Conservation (phyloP, 495 filamentous ascomycete species). For the Aspergillus baeticus region DNA sequence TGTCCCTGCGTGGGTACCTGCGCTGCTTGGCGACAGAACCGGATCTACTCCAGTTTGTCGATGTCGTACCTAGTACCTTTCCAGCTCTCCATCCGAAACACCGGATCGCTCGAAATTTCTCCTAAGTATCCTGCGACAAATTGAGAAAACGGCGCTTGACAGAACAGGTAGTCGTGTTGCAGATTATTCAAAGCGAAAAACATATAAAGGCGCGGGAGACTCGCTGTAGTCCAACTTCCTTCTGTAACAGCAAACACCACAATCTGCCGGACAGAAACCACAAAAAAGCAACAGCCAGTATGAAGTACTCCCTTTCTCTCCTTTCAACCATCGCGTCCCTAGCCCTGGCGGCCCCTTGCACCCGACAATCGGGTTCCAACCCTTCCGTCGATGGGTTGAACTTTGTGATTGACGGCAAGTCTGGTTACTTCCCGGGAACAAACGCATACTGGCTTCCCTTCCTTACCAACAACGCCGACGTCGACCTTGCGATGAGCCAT, state of each 20-base stretch:
- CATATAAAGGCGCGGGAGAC: not conserved
- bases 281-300: not conserved
- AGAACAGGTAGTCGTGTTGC: not conserved
- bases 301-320: not conserved
- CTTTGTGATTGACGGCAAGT: not conserved
- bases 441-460: not conserved
- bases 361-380: not conserved
- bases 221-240: not conserved
- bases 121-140: not conserved
- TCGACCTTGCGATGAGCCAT: not conserved
- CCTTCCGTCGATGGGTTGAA: not conserved
- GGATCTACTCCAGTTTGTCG: not conserved
- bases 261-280: not conserved
- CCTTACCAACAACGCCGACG: not conserved
- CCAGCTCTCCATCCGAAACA: not conserved
- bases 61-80: not conserved
- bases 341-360: not conserved
- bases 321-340: not conserved
- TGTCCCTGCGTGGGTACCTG: not conserved
- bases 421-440: not conserved
- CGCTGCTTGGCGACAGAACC: not conserved
- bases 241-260: not conserved
- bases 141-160: not conserved
- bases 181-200: not conserved
- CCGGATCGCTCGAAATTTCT: not conserved